These are phyloP conservation scores for Medicago ruthenica DNA, from an alignment of 306 rosid species.

Conservation along the genomic window DNA sequence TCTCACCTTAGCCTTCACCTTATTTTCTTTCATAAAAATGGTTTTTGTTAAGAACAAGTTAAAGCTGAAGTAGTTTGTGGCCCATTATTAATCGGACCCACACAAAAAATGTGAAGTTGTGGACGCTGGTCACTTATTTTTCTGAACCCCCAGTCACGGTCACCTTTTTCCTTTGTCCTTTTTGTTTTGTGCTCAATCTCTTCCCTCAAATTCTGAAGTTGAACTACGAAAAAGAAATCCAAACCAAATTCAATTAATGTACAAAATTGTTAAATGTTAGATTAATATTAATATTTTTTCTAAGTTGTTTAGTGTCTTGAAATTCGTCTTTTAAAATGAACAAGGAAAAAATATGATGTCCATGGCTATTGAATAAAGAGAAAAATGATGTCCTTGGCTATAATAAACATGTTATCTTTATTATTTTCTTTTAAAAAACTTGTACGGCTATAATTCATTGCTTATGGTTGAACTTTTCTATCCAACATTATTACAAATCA, in stretches of 20 bases:
- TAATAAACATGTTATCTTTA: background rate
- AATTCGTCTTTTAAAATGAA: no score
- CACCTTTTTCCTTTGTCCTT: slow-evolving; percentile 37
- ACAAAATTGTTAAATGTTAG: background rate
- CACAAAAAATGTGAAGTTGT: slow-evolving; percentile 26
- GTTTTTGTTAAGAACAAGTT: background rate
- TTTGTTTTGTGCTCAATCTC: slow-evolving; percentile 26
- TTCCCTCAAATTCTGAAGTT: background rate
- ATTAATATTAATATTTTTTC: no score
- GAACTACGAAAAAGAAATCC: slow-evolving; percentile 18
- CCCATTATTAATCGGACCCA: slow-evolving; percentile 35
- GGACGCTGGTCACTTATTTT: slow-evolving; percentile 45
- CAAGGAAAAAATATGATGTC: no score
- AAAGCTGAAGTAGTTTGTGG: background rate
- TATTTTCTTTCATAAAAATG: background rate
- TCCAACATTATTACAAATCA: slow-evolving; percentile 1
- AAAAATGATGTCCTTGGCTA: no score
- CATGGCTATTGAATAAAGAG: no score
- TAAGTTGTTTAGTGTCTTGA: no score
- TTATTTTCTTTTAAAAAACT: background rate
- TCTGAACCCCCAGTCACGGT: slow-evolving; percentile 7
- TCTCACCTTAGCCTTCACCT: no score
- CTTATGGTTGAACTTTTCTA: background rate
- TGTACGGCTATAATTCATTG: background rate
- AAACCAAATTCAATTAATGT: background rate